Percentiles rank a stretch among this genome's conserved stretches.
phyloP scores from a whole-genome alignment of 2,329 filamentous ascomycete species.

The Exserohilum rostratum region DNA sequence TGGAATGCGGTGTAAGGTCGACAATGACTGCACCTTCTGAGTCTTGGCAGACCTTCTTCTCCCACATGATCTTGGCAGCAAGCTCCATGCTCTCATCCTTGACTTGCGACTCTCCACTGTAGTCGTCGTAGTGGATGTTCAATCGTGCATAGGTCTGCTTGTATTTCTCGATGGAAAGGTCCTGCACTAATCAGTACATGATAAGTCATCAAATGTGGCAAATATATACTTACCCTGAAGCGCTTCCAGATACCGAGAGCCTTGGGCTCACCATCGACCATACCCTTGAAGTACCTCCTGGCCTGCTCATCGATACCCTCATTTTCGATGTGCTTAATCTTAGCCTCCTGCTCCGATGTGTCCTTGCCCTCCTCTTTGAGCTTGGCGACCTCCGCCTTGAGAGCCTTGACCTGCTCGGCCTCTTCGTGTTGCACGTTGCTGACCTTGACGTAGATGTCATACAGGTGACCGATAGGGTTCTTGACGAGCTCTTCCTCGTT shows the following conservation, averaged over 20 bases:
- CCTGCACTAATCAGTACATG: slow-evolving; percentile 34
- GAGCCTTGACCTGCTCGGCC: slow-evolving; percentile 67
- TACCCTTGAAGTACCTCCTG: slow-evolving; percentile 71
- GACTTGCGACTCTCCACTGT: slow-evolving; percentile 72
- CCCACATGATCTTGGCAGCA: slow-evolving; percentile 64
- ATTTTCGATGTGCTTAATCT: slow-evolving; percentile 49
- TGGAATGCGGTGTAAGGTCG: slow-evolving; percentile 72
- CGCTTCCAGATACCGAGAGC: slow-evolving; percentile 67
- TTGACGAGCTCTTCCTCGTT: slow-evolving; percentile 71
- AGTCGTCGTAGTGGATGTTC: slow-evolving; percentile 70
- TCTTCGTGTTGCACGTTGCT: slow-evolving; percentile 67
- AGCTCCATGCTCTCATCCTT: slow-evolving; percentile 66
- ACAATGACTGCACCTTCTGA: slow-evolving; percentile 71
- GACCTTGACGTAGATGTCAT: slow-evolving; percentile 81
- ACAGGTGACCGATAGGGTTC: slow-evolving; percentile 82
- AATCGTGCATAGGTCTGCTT: slow-evolving; percentile 67
- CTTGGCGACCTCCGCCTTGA: slow-evolving; percentile 52
- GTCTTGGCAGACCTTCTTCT: slow-evolving; percentile 66
- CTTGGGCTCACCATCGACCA: slow-evolving; percentile 66
- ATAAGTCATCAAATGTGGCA: neutral
- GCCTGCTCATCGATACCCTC: slow-evolving; percentile 70
- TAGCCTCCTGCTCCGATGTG: slow-evolving; percentile 49
- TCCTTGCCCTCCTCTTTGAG: slow-evolving; percentile 52
- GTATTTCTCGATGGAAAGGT: slow-evolving; percentile 68
- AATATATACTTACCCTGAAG: slow-evolving; percentile 54